Conservation (phyloP, 108 stramenopile species). For the Cyclostephanos tholiformis region DNA sequence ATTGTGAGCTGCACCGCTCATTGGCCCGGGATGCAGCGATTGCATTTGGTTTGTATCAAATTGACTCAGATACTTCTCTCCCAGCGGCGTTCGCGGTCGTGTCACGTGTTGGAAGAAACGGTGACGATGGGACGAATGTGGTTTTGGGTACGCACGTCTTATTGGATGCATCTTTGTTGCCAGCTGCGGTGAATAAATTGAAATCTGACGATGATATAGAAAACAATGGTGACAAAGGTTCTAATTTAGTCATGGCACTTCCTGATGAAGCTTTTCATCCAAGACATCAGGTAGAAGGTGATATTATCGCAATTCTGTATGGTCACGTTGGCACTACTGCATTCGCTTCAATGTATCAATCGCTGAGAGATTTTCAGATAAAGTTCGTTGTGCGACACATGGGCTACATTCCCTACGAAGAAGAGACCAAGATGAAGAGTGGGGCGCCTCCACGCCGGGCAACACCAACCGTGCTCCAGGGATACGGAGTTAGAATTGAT, state of each 20-base stretch:
- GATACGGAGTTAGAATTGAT: slow-evolving; percentile 88
- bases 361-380: slow-evolving; percentile 35
- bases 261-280: slow-evolving; percentile 44
- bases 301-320: slow-evolving; percentile 66
- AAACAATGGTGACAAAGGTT: slow-evolving; percentile 1
- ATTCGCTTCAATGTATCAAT: slow-evolving; percentile 64
- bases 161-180: slow-evolving; percentile 28
- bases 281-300: slow-evolving; percentile 9
- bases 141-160: slow-evolving; percentile 23
- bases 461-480: slow-evolving; percentile 64
- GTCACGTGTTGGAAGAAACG: slow-evolving; percentile 18
- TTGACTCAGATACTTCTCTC: neutral
- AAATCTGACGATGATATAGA: neutral
- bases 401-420: slow-evolving; percentile 64
- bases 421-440: slow-evolving; percentile 26
- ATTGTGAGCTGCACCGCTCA: slow-evolving; percentile 81
- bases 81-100: slow-evolving; percentile 33
- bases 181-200: slow-evolving; percentile 22
- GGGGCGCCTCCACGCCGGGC: slow-evolving; percentile 14
- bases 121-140: neutral
- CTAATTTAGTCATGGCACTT: slow-evolving; percentile 28
- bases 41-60: slow-evolving; percentile 37
- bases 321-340: slow-evolving; percentile 63
- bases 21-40: slow-evolving; percentile 60
- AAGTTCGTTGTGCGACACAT: slow-evolving; percentile 76